A percentile compares a stretch with the other conserved stretches of the same genome.
Conservation (phyloP, 2,329 filamentous ascomycete species). For the Aspergillus sp. region DNA sequence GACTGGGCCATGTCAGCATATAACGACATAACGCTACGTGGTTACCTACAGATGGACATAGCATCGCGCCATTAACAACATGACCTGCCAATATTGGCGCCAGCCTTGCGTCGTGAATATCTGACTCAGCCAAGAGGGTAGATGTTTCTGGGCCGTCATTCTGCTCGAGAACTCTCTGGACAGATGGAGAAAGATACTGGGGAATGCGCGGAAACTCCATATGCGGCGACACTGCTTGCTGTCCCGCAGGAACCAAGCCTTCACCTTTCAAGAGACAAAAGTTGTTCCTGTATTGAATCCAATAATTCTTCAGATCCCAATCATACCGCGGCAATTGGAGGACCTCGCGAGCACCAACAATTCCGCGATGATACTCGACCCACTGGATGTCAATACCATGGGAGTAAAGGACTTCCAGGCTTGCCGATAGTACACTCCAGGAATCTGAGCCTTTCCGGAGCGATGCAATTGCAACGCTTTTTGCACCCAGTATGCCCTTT, state of each 20-base stretch:
- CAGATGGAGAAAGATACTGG: constrained; percentile 61
- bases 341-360: constrained; percentile 59
- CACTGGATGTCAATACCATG: constrained; percentile 68
- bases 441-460: constrained; percentile 63
- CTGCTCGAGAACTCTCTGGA: constrained; percentile 65
- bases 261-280: constrained; percentile 72
- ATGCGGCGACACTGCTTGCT: not conserved
- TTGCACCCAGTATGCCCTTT: constrained; percentile 63
- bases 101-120: constrained; percentile 10
- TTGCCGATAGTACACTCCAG: constrained; percentile 64
- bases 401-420: constrained; percentile 61
- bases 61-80: constrained; percentile 65
- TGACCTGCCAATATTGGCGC: constrained; percentile 64
- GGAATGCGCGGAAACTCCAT: constrained; percentile 39
- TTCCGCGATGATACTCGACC: constrained; percentile 68
- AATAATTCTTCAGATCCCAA: constrained; percentile 72
- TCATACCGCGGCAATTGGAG: constrained; percentile 68
- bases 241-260: constrained; percentile 31
- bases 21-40: not conserved
- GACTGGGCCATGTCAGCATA: constrained; percentile 43
- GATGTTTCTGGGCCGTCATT: constrained; percentile 62
- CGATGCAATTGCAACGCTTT: constrained; percentile 61
- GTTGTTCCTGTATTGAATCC: constrained; percentile 70
- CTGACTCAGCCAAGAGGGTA: constrained; percentile 7
- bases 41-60: constrained; percentile 53